A percentile compares a stretch with the other conserved stretches of the same genome.
These are phyloP conservation scores for Orychophragmus violaceus DNA, from an alignment of 345 rosid species.

Conservation along the genomic window DNA sequence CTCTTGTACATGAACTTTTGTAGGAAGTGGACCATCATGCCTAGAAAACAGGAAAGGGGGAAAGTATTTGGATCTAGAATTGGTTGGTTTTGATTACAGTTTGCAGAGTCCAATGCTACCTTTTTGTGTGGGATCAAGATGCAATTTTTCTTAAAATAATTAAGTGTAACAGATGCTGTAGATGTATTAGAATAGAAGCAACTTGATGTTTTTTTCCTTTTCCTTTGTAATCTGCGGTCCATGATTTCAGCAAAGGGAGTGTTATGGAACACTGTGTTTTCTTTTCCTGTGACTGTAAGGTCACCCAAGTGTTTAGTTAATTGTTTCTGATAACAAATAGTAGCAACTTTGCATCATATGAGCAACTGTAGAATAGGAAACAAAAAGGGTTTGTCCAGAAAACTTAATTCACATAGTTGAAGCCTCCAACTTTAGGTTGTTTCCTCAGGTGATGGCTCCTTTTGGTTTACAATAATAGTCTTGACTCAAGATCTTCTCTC, in stretches of 20 bases:
- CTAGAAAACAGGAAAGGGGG: constrained; percentile 3
- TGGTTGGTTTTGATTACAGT: constrained; percentile 1
- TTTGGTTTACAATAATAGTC: background rate
- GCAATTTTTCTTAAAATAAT: background rate
- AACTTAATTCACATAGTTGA: background rate
- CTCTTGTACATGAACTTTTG: background rate
- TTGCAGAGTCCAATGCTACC: constrained; percentile 19
- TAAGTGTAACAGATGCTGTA: constrained; percentile 13
- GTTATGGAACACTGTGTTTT: background rate
- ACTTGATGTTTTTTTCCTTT: background rate
- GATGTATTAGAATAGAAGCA: constrained; percentile 12
- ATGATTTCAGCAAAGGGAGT: background rate
- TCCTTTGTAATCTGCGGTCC: background rate
- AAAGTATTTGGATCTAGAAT: constrained; percentile 8
- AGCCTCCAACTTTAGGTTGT: background rate
- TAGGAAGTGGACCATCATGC: constrained; percentile 9
- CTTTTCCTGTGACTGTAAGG: constrained; percentile 3
- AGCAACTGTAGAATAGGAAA: background rate
- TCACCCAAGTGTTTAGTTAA: background rate
- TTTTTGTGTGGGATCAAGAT: constrained; percentile 1
- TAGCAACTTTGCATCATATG: background rate
- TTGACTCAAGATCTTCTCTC: background rate
- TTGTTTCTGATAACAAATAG: background rate
- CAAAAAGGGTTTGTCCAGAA: background rate
- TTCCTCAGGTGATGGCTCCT: background rate